Percentiles rank a stretch among this genome's conserved stretches.
Evolutionary conservation across 2,329 filamentous ascomycete species (phyloP).

Genomic region (Lizonia empirigonia): DNA sequence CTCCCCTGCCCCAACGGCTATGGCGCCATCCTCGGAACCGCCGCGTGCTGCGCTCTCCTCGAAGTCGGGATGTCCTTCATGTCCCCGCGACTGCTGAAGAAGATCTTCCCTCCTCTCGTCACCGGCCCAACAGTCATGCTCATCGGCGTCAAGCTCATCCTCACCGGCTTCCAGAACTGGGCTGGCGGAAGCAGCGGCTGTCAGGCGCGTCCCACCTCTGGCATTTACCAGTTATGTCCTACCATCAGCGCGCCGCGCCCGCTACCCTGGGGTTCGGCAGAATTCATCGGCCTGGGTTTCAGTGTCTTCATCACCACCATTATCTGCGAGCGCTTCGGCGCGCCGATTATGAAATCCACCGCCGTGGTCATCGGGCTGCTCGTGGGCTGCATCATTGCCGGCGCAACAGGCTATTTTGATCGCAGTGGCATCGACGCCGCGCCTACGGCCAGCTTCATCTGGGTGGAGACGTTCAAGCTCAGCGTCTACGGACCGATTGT

Average conservation of each 20-base stretch:
- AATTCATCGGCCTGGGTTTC: conserved; percentile 81
- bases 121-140: conserved; percentile 71
- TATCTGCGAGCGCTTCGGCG: conserved; percentile 78
- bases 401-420: conserved; percentile 78
- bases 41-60: conserved; percentile 56
- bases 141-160: conserved; percentile 75
- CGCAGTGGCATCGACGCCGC: conserved; percentile 72
- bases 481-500: conserved; percentile 75
- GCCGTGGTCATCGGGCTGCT: conserved; percentile 77
- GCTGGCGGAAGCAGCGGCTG: conserved; percentile 72
- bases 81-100: conserved; percentile 69
- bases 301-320: conserved; percentile 81
- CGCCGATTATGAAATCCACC: conserved; percentile 83
- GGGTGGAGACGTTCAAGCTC: conserved; percentile 78
- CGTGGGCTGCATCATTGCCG: conserved; percentile 78
- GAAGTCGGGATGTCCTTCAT: conserved; percentile 78
- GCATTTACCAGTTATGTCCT: conserved; percentile 66
- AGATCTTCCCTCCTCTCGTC: conserved; percentile 78
- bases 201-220: conserved; percentile 52
- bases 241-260: conserved; percentile 70
- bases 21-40: conserved; percentile 74
- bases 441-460: conserved; percentile 75
- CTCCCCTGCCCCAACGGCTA: conserved; percentile 79
- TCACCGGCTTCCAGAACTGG: conserved; percentile 77
- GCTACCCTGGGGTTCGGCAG: conserved; percentile 76